phyloP scores from a whole-genome alignment of 495 filamentous ascomycete genomes.

The Penicillium macrosclerotiorum region DNA sequence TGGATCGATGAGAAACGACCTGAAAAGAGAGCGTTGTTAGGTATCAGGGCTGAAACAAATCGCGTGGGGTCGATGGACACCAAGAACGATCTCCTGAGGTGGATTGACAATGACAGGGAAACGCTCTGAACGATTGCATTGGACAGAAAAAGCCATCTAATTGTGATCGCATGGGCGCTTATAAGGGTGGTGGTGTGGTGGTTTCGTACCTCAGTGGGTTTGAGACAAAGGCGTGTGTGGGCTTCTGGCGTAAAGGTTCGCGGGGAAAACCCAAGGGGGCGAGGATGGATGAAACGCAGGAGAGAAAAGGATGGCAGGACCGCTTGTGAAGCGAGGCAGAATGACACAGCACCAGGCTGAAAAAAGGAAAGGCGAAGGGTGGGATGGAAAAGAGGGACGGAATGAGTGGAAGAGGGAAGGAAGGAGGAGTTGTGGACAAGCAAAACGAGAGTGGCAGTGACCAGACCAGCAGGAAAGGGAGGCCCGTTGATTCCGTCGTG shows the following conservation, averaged over 20 bases:
- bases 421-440: not conserved
- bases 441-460: no score
- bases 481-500: no score
- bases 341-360: slow-evolving; percentile 24
- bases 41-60: no score
- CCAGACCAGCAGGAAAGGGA: no score
- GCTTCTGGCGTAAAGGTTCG: not conserved
- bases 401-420: slow-evolving; percentile 23
- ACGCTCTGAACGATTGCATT: no score
- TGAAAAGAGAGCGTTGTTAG: no score
- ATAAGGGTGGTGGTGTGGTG: slow-evolving; percentile 10
- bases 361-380: slow-evolving; percentile 15
- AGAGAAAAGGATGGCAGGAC: not conserved
- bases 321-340: slow-evolving; percentile 7
- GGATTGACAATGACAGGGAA: no score
- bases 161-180: no score
- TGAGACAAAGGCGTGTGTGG: slow-evolving; percentile 12
- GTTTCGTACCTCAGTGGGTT: slow-evolving; percentile 9
- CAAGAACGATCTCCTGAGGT: not conserved
- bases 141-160: no score
- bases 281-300: not conserved
- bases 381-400: slow-evolving; percentile 7
- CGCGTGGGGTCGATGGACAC: slow-evolving; percentile 10
- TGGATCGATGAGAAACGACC: no score
- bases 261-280: not conserved